Base-by-base conservation (phyloP, 805 yeast species). In the Lipomyces mesembrius region DNA sequence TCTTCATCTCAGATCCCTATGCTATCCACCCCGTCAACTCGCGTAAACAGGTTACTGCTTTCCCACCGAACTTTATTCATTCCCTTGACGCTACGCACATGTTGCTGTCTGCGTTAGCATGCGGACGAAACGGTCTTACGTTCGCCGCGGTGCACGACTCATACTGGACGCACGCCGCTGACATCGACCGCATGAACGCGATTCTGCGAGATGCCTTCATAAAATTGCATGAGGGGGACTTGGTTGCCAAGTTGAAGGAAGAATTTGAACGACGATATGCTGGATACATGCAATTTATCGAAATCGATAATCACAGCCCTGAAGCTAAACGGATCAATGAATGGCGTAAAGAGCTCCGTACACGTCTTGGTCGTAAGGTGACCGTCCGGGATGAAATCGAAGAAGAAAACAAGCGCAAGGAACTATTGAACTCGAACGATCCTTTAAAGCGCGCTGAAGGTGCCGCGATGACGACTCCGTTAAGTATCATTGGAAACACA, bases 91-190 rank as follows among this genome's bases (percentile, higher is more conserved):
- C 98, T 0, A 89, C 97, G 0, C 99, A 94, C 77, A 95, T 94
- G 99, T 82, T 95, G 61, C 79, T 93, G 81, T 89, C 97, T 8
- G 96, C 98, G 0, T 82, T 86, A 60, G 87, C 87, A 29, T 92
- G 97, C 77, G 86, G 89, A 3, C 83, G 87, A 54, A 75, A 76
- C 1, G 86, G 85, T 0, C 78, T 95, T 60, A 81, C 87, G 12
- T 94, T 95, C 82, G 97, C 98, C 0, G 87, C 98, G 0, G 99
- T 94, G 29, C 99, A 94, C 78, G 99, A 94, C 77, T 94, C 98
- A 0, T 94, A 91, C 77, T 94, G 99, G 99, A 92, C 98, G 0
- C 98, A 95, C 76, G 98, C 99, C 1, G 80, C 86, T 60, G 94
- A 91, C 76, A 87, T 94, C 54, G 88, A 87, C 67, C 75, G 75